A percentile compares a stretch with the other conserved stretches of the same genome.
phyloP scores from a whole-genome alignment of 805 yeast genomes.

The Candida alai region DNA sequence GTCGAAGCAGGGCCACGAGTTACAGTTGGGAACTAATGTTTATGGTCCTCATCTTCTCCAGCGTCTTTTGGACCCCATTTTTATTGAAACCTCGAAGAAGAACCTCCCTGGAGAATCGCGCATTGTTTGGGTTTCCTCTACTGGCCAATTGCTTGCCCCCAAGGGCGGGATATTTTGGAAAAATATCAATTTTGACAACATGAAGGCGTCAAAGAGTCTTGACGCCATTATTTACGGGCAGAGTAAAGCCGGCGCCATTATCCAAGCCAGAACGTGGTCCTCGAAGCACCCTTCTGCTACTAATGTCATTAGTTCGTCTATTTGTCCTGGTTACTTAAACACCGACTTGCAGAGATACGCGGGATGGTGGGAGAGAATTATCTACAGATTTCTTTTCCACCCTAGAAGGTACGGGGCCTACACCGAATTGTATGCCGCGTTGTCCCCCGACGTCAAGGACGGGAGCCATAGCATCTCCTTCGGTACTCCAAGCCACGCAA shows the following conservation, averaged over 20 bases:
- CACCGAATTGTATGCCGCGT: constrained; percentile 41
- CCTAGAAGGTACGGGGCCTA: constrained; percentile 38
- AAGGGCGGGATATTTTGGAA: constrained; percentile 32
- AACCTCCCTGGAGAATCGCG: constrained; percentile 17
- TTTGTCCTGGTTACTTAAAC: constrained; percentile 39
- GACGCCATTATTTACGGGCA: constrained; percentile 30
- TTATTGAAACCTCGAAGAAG: constrained; percentile 22
- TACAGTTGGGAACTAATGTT: constrained; percentile 30
- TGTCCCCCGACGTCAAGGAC: constrained; percentile 29
- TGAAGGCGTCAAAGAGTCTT: constrained; percentile 7
- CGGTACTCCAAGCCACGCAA: constrained; percentile 14
- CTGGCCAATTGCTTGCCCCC: constrained; percentile 27
- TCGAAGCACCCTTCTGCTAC: constrained; percentile 18
- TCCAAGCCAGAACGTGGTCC: constrained; percentile 35
- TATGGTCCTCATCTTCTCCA: constrained; percentile 10
- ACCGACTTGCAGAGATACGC: constrained; percentile 30
- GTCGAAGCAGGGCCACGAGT: constrained; percentile 36
- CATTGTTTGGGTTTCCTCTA: constrained; percentile 44
- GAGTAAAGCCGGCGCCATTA: constrained; percentile 39
- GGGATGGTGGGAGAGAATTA: background rate
- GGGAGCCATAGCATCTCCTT: constrained; percentile 38
- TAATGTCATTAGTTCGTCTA: constrained; percentile 29
- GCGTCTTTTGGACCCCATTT: constrained; percentile 10
- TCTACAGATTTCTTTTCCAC: constrained; percentile 12
- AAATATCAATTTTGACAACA: constrained; percentile 23